These are phyloP conservation scores for Blastobotrys raffinosifermentans DNA, from an alignment of 1,139 yeast genomes.

Conservation along the genomic window DNA sequence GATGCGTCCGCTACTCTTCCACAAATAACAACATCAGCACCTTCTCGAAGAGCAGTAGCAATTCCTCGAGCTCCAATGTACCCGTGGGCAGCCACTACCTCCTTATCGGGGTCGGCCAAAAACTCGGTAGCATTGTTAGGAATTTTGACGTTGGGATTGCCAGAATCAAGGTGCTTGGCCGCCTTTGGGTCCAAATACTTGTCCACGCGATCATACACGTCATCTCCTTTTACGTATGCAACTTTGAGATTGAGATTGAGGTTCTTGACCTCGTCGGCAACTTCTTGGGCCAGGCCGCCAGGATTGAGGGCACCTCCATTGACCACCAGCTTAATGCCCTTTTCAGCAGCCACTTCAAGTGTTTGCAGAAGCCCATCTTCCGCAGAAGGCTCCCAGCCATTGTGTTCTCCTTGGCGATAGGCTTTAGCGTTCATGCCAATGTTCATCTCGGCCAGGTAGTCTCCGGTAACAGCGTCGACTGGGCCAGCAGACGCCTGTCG, in stretches of 20 bases:
- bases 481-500: conserved; percentile 7
- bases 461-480: conserved; percentile 24
- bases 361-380: conserved; percentile 7
- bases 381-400: conserved; percentile 8
- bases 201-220: conserved; percentile 11
- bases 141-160: conserved; percentile 11
- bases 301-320: conserved; percentile 8
- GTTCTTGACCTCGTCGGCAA: conserved; percentile 10
- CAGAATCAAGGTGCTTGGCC: conserved; percentile 18
- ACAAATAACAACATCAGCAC: conserved; percentile 23
- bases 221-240: conserved; percentile 21
- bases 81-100: conserved; percentile 5
- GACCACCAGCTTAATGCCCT: conserved; percentile 5
- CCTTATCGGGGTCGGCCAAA: conserved; percentile 10
- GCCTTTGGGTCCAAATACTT: conserved; percentile 4
- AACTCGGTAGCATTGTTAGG: conserved; percentile 12
- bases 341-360: conserved; percentile 1
- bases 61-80: conserved; percentile 22
- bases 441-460: conserved; percentile 24
- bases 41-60: conserved; percentile 17
- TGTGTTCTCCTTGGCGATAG: conserved; percentile 6
- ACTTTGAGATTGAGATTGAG: conserved; percentile 15
- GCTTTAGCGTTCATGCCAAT: conserved; percentile 9
- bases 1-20: conserved; percentile 24
- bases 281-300: conserved; percentile 13